phyloP scores from a whole-genome alignment of 306 rosid species.

The Erythrophleum fordii region DNA sequence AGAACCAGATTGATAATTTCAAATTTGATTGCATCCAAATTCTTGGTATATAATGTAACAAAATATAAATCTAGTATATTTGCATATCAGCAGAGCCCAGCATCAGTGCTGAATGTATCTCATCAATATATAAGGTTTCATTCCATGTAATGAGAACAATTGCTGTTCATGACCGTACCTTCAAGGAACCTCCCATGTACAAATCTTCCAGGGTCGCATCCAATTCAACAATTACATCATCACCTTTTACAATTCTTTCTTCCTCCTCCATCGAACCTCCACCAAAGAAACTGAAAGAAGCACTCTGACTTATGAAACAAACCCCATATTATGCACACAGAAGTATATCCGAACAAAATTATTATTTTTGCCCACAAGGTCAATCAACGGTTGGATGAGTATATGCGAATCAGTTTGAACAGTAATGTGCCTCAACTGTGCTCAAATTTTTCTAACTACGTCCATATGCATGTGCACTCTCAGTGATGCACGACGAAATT shows the following conservation, averaged over 20 bases:
- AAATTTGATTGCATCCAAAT: neutral
- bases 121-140: constrained; percentile 2
- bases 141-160: constrained; percentile 5
- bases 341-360: neutral
- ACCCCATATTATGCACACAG: neutral
- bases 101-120: constrained; percentile 8
- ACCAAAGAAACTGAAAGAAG: constrained; percentile 65
- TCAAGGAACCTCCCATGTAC: constrained; percentile 80
- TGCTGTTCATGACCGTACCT: constrained; percentile 44
- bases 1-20: neutral
- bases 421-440: neutral
- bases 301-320: constrained; percentile 11
- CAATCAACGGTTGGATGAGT: neutral
- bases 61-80: neutral
- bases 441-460: too few relatives aligned
- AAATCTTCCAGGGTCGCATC: constrained; percentile 75
- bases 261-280: constrained; percentile 70
- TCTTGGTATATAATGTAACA: neutral
- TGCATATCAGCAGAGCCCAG: neutral
- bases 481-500: neutral
- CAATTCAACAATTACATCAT: constrained; percentile 70
- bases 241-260: constrained; percentile 70
- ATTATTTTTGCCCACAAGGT: neutral
- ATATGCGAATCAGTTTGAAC: neutral
- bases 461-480: neutral